Percentiles rank a stretch among this genome's conserved stretches.
phyloP scores from a whole-genome alignment of 1,284 basidiomycete genomes.

The Ustilago nuda region DNA sequence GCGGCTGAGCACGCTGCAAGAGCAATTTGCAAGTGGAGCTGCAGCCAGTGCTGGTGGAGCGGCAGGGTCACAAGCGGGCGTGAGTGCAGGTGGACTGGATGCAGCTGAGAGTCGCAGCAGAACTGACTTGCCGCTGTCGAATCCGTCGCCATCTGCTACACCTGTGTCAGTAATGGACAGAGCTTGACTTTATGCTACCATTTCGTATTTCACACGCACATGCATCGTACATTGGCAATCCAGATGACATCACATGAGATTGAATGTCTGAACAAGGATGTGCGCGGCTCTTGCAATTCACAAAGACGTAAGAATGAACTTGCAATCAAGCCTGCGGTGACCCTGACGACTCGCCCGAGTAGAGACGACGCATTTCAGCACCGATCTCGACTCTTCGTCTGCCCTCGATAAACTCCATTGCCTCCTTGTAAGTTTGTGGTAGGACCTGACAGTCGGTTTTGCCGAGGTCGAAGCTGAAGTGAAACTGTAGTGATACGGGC shows the following conservation, averaged over 20 bases:
- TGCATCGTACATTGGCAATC: constrained; percentile 12
- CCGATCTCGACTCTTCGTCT: constrained; percentile 58
- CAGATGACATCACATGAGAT: background rate
- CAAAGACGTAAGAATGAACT: background rate
- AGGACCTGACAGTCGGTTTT: constrained; percentile 33
- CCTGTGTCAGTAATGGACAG: constrained; percentile 9
- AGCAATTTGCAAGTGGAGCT: constrained; percentile 27
- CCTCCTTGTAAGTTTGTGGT: constrained; percentile 58
- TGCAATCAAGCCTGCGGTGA: background rate
- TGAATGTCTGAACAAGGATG: background rate
- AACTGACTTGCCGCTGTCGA: constrained; percentile 25
- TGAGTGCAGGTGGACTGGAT: constrained; percentile 21
- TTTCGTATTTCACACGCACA: background rate
- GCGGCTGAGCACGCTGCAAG: constrained; percentile 54
- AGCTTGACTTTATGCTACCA: background rate
- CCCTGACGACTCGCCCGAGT: constrained; percentile 18
- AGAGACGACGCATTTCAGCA: constrained; percentile 54
- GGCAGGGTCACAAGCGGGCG: constrained; percentile 1
- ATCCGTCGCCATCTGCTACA: constrained; percentile 21
- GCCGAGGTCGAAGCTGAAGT: constrained; percentile 62
- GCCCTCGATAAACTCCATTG: constrained; percentile 64
- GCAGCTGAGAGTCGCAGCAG: constrained; percentile 31
- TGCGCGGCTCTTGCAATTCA: background rate
- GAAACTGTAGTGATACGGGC: constrained; percentile 37
- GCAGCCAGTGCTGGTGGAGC: constrained; percentile 7